Base-by-base conservation (phyloP, 164 flowering plant species). In the Tinospora cordifolia region DNA sequence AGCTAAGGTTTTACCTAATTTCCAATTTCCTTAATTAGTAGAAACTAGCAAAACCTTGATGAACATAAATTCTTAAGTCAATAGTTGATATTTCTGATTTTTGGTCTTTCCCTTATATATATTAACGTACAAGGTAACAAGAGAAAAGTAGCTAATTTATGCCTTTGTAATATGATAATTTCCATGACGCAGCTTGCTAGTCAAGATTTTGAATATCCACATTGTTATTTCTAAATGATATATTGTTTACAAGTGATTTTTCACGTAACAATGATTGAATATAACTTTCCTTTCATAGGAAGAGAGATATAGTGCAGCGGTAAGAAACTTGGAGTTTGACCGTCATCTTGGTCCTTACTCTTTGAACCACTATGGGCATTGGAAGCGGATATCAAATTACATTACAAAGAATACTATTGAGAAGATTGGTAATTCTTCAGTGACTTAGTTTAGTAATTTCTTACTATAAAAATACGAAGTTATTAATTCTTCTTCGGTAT, bases 331-430 rank as follows among this genome's bases (percentile, higher is more conserved):
- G 80, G 92, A 88, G 79, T 88, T 93, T 75, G 97, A 91, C 74
- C 81, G 75, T 68, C 79, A 88, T n/a, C 93, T 93, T 70, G 98
- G 98, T 40, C 92, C 97, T 63, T 93, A 88, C 76, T 75, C 81
- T 69, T 72, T 90, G 63, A 80, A 77, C 67, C 88, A 79, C 24
- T 86, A 78, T 73, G 88, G 80, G 67, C 89, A 83, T 26, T 93
- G 98, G 98, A 93, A 83, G 75, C 79, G 69, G 41, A 71, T 93
- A 62, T 93, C 96, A 3, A 81, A 78, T 72, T 90, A 79, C 76
- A 83, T 93, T 69, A 84, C 88, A 15, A 83, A 87, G 79, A 74
- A 73, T 64, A 74, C 78, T 58, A 84, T 93, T 70, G 88, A 88
- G 69, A 83, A 84, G 19, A 76, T 93, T 67, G 96, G 97, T 93